These are phyloP conservation scores for Sporothrix brasiliensis DNA, from an alignment of 2,329 filamentous ascomycete species.

Conservation along the genomic window DNA sequence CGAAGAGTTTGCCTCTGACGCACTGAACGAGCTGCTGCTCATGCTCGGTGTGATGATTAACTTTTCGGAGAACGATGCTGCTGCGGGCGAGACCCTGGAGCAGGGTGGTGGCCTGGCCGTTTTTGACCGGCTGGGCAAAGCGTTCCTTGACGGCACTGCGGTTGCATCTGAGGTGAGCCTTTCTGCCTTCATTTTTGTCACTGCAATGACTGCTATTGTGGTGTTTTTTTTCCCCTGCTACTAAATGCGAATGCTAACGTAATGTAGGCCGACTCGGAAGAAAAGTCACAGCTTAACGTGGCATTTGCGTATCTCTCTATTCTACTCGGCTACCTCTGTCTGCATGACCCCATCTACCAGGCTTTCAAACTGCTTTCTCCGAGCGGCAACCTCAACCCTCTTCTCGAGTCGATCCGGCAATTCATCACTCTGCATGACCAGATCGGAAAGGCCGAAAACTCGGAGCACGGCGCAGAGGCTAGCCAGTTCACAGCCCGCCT, in stretches of 20 bases:
- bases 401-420: slow-evolving; percentile 58
- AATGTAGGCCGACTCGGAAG: slow-evolving; percentile 65
- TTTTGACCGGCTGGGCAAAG: slow-evolving; percentile 58
- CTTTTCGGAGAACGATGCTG: slow-evolving; percentile 74
- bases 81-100: slow-evolving; percentile 57
- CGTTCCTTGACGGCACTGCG: slow-evolving; percentile 70
- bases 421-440: slow-evolving; percentile 58
- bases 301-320: slow-evolving; percentile 85
- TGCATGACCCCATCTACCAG: slow-evolving; percentile 53
- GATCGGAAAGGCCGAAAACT: slow-evolving; percentile 48
- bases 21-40: slow-evolving; percentile 73
- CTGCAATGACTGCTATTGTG: too few species aligned
- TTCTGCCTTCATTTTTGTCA: neutral
- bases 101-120: slow-evolving; percentile 42
- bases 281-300: slow-evolving; percentile 78
- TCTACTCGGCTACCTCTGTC: slow-evolving; percentile 77
- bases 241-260: slow-evolving; percentile 35
- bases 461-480: slow-evolving; percentile 43
- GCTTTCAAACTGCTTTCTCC: slow-evolving; percentile 50
- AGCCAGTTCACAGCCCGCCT: slow-evolving; percentile 46
- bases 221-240: neutral
- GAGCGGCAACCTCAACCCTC: slow-evolving; percentile 49
- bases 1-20: slow-evolving; percentile 53
- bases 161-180: slow-evolving; percentile 67
- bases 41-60: slow-evolving; percentile 85